Evolutionary conservation across 1,284 basidiomycete genomes (phyloP), one percentile per base, ranked within the genome.

Genomic region (Malassezia japonica): DNA sequence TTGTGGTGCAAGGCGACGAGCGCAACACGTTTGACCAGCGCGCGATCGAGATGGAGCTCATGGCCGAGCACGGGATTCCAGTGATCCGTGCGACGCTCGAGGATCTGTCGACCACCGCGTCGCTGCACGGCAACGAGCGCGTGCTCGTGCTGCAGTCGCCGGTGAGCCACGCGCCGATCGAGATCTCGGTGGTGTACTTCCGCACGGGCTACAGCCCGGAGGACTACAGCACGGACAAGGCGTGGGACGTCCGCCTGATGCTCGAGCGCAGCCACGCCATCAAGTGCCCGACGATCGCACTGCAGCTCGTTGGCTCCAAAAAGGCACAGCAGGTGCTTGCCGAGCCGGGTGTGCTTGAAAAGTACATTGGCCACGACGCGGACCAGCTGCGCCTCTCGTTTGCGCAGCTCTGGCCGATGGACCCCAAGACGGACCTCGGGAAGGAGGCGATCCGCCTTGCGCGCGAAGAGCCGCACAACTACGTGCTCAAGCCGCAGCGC

Each of bases 21-120:
- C 79, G 91, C n/a, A 98, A 98, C 70, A 81, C 92, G 0, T 98
- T 96, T 69, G 92, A 98, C 70, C 94, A 98, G 73, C 79, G 84
- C 4, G 82, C 81, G 75, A 74, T 98, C 13, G 88, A 96, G 74
- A 92, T 88, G 61, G 82, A 86, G 57, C 77, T 96, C 0, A 73
- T 87, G 0, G 81, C 87, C 62, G 79, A 74, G 84, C 45, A 62
- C 20, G 59, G 57, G 1, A 57, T 72, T 12, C 38, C 48, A 12
- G 62, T 62, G 1, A 16, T 64, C 9, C 50, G 69, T 13, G 55
- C 55, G 33, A 61, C 58, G 12, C 59, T 72, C 24, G 50, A 46
- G 32, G 55, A 67, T 25, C 60, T 72, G 13, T 25, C 13, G 2
- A 46, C 48, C 3, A 54, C 44, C 13, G 50, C 53, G 6, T 16